Percentiles rank a stretch among this genome's conserved stretches.
Evolutionary conservation across 176 grass and related monocot genomes (phyloP).

Genomic region (Musa itinerans): DNA sequence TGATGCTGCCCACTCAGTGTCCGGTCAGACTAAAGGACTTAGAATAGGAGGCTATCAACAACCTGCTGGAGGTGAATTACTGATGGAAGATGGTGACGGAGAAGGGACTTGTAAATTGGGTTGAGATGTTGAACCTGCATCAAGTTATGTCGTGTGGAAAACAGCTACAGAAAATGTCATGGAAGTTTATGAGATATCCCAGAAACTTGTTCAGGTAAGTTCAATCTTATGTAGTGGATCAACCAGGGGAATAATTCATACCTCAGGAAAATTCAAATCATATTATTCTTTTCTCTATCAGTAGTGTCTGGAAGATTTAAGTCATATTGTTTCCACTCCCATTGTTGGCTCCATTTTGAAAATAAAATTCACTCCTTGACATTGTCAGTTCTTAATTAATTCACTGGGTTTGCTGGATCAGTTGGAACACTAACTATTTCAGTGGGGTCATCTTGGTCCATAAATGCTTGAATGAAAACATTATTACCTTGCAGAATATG

Average conservation of each 20-base stretch:
- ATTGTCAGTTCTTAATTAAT: no score
- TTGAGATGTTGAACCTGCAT: constrained; percentile 2
- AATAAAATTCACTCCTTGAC: no score
- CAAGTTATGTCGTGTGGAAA: constrained; percentile 19
- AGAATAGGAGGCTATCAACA: constrained; percentile 20
- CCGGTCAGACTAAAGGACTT: no score
- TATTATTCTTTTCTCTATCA: not conserved
- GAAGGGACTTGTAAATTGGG: constrained; percentile 52
- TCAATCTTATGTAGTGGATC: not conserved
- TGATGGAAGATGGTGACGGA: constrained; percentile 27
- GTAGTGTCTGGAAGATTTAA: no score
- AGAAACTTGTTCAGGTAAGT: constrained; percentile 33
- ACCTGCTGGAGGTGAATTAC: not conserved
- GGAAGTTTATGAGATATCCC: constrained; percentile 46
- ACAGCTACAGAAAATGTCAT: constrained; percentile 28
- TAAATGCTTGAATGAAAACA: no score
- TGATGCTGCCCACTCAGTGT: no score
- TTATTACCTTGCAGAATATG: no score
- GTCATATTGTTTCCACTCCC: no score
- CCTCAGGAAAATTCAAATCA: not conserved
- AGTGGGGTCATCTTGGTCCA: no score
- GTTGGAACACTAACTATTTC: no score
- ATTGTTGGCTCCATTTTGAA: no score
- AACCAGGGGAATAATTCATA: not conserved
- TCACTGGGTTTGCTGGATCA: no score